Percentiles rank a stretch among this genome's conserved stretches.
Evolutionary conservation across 2,329 filamentous ascomycete species (phyloP).

Genomic region (Botrytis paeoniae): DNA sequence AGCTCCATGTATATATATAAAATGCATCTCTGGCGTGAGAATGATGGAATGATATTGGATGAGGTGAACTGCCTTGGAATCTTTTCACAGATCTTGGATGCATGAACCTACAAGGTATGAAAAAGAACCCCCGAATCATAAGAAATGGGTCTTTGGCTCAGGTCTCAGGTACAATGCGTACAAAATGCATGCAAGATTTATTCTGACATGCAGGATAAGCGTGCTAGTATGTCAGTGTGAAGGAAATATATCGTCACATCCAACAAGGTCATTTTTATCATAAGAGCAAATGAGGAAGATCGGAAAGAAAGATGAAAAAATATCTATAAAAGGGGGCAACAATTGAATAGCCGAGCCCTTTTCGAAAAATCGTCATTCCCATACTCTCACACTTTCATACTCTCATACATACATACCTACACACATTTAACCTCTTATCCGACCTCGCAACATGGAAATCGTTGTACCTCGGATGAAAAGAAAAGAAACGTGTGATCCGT

Average conservation of each 20-base stretch:
- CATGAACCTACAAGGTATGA: not conserved
- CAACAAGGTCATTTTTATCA: not conserved
- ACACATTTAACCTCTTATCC: not conserved
- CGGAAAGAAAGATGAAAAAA: not conserved
- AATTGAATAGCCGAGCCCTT: not conserved
- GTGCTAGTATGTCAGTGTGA: not conserved
- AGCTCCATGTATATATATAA: not conserved
- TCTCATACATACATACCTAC: not conserved
- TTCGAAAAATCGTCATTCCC: not conserved
- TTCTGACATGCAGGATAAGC: not conserved
- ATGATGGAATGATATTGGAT: not conserved
- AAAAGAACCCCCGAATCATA: not conserved
- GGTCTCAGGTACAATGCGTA: slow-evolving; percentile 14
- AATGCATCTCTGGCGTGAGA: slow-evolving; percentile 3
- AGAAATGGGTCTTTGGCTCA: slow-evolving; percentile 8
- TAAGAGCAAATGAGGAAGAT: not conserved
- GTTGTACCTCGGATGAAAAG: not conserved
- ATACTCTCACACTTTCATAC: not conserved
- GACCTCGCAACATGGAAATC: not conserved
- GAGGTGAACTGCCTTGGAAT: not conserved
- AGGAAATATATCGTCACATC: not conserved
- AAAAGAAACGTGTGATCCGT: not conserved
- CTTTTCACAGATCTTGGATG: not conserved
- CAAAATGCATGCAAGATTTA: slow-evolving; percentile 5
- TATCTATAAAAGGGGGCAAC: not conserved